A percentile compares a stretch with the other conserved stretches of the same genome.
These are phyloP conservation scores for Xylariaceae sp. DNA, from an alignment of 2,329 filamentous ascomycete species.

Conservation along the genomic window DNA sequence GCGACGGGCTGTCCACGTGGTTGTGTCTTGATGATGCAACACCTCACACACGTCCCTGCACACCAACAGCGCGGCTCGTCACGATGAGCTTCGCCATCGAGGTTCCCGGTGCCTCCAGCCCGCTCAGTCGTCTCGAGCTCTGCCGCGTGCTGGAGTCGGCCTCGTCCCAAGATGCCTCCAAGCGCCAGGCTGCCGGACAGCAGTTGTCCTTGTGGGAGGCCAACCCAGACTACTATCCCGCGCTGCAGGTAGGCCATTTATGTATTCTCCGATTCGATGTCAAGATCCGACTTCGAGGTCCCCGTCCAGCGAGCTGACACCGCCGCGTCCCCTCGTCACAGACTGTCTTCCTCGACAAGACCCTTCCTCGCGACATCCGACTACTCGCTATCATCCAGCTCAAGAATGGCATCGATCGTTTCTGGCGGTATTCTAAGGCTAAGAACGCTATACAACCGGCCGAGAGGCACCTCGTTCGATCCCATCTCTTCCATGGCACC, in stretches of 20 bases:
- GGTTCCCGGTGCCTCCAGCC: slow-evolving; percentile 75
- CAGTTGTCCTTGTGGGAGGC: slow-evolving; percentile 71
- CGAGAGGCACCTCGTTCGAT: slow-evolving; percentile 74
- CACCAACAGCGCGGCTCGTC: neutral
- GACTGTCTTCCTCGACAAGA: slow-evolving; percentile 77
- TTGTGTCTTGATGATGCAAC: too few relatives aligned
- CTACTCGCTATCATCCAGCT: slow-evolving; percentile 90
- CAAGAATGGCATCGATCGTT: slow-evolving; percentile 94
- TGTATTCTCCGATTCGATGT: neutral
- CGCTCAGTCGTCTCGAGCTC: slow-evolving; percentile 60
- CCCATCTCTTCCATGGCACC: slow-evolving; percentile 70
- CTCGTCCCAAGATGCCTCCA: slow-evolving; percentile 56
- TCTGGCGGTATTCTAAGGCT: slow-evolving; percentile 68
- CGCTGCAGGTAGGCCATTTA: slow-evolving; percentile 55
- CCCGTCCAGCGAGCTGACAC: too few relatives aligned
- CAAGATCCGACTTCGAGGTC: neutral
- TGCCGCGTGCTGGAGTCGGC: slow-evolving; percentile 62
- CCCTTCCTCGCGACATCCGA: slow-evolving; percentile 71
- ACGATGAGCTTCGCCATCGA: slow-evolving; percentile 70
- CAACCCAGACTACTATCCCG: slow-evolving; percentile 61
- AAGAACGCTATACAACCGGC: slow-evolving; percentile 66
- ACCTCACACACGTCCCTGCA: neutral
- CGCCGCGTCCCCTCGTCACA: slow-evolving; percentile 32
- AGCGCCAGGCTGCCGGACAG: slow-evolving; percentile 64
- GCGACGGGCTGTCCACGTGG: too few relatives aligned